Conservation (phyloP, 148 eudicot species). For the Cornus suecica region DNA sequence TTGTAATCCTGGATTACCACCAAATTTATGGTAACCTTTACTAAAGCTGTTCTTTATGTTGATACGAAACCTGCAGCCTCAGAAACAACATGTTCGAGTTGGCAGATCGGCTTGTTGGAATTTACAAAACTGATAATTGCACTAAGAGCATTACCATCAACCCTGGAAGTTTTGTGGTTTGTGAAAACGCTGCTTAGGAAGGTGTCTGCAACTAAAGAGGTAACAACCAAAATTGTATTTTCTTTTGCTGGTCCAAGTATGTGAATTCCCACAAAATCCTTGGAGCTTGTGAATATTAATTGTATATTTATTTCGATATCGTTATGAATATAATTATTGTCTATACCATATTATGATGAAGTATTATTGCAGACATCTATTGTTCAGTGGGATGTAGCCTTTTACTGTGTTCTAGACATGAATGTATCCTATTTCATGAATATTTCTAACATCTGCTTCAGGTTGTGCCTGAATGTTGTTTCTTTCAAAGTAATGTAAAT, state of each 20-base stretch:
- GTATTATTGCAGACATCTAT: too few species aligned
- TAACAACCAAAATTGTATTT: too few species aligned
- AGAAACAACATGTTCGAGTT: conserved; percentile 98
- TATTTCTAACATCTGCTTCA: too few species aligned
- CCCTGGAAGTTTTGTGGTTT: conserved; percentile 78
- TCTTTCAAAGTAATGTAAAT: too few species aligned
- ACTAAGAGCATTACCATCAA: conserved; percentile 93
- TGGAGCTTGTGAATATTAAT: conserved; percentile 1
- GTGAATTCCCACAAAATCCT: not conserved
- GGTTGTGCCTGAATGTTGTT: too few species aligned
- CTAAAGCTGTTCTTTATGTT: not conserved
- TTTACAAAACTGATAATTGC: conserved; percentile 97
- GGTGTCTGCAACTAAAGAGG: not conserved
- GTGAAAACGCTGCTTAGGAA: conserved; percentile 57
- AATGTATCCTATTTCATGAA: too few species aligned
- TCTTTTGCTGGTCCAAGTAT: not conserved
- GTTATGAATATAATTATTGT: too few species aligned
- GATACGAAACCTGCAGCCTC: conserved; percentile 55
- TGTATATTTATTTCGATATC: too few species aligned
- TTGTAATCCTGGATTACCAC: not conserved
- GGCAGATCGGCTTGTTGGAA: conserved; percentile 97
- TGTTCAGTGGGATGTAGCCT: too few species aligned
- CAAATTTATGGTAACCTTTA: not conserved
- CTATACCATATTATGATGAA: too few species aligned
- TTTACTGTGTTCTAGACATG: too few species aligned